Conservation (phyloP, 495 filamentous ascomycete species). For the Penicillium canariense region DNA sequence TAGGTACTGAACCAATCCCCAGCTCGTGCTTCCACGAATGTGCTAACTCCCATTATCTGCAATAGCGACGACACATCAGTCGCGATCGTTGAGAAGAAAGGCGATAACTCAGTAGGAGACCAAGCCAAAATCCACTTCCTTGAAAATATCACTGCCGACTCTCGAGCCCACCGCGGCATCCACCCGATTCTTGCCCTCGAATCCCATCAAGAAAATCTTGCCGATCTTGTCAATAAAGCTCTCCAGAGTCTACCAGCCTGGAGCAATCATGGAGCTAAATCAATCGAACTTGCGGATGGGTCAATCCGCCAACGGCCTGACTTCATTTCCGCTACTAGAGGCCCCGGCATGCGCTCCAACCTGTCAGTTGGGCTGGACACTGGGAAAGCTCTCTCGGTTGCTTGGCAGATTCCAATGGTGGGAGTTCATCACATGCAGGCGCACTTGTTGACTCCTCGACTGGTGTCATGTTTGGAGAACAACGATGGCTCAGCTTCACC, state of each 20-base stretch:
- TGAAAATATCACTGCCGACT: slow-evolving; percentile 77
- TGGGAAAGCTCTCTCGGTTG: slow-evolving; percentile 83
- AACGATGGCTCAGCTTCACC: background rate
- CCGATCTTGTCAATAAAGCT: slow-evolving; percentile 62
- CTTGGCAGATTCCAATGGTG: slow-evolving; percentile 76
- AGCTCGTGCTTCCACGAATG: background rate
- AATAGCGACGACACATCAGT: slow-evolving; percentile 89
- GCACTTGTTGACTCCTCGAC: slow-evolving; percentile 81
- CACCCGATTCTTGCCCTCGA: slow-evolving; percentile 70
- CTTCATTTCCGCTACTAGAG: slow-evolving; percentile 81
- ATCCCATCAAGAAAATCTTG: slow-evolving; percentile 69
- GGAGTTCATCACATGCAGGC: slow-evolving; percentile 98
- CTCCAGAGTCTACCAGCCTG: slow-evolving; percentile 51
- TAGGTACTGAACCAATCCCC: slow-evolving; percentile 24
- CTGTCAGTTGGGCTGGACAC: slow-evolving; percentile 74
- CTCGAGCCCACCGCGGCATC: slow-evolving; percentile 67
- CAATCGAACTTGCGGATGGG: slow-evolving; percentile 25
- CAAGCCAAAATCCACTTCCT: slow-evolving; percentile 69
- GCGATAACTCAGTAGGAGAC: slow-evolving; percentile 13
- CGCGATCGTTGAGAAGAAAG: slow-evolving; percentile 67
- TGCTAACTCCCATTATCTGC: slow-evolving; percentile 11
- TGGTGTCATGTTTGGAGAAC: slow-evolving; percentile 60
- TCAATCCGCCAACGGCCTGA: slow-evolving; percentile 57
- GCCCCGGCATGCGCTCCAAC: slow-evolving; percentile 80
- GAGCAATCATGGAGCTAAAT: slow-evolving; percentile 10